Evolutionary conservation across 805 yeast species (phyloP).

Genomic region (Myxozyma udenii): DNA sequence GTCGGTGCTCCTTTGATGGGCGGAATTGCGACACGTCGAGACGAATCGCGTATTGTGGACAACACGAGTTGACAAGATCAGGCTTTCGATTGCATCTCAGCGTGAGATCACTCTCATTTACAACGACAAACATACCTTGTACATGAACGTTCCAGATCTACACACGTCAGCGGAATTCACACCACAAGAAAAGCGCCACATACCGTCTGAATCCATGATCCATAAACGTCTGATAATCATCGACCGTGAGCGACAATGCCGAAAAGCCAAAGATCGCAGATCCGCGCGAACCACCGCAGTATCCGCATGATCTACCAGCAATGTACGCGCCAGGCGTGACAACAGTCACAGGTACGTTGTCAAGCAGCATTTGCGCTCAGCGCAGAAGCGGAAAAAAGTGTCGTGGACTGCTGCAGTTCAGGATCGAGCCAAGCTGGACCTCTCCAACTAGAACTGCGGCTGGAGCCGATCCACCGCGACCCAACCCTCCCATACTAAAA

Average conservation of each 20-base stretch:
- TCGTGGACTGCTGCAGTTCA: no score
- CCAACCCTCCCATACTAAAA: no score
- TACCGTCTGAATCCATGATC: slow-evolving; percentile 56
- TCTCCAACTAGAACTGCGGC: no score
- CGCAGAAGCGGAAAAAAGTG: no score
- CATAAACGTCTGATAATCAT: slow-evolving; percentile 61
- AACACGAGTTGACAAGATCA: slow-evolving; percentile 70
- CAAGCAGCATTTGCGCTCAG: slow-evolving; percentile 12
- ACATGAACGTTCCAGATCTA: slow-evolving; percentile 69
- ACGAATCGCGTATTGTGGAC: slow-evolving; percentile 75
- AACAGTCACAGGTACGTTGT: slow-evolving; percentile 11
- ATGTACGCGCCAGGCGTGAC: slow-evolving; percentile 13
- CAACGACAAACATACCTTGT: slow-evolving; percentile 37
- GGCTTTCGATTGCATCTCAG: slow-evolving; percentile 43
- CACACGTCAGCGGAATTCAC: slow-evolving; percentile 37
- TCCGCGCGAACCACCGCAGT: slow-evolving; percentile 53
- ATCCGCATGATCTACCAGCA: slow-evolving; percentile 57
- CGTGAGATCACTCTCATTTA: not conserved
- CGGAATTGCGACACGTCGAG: slow-evolving; percentile 49
- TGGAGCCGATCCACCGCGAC: no score
- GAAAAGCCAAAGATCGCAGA: slow-evolving; percentile 37
- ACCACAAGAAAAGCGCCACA: not conserved
- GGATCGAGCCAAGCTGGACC: no score
- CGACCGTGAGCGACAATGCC: slow-evolving; percentile 47
- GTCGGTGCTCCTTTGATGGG: slow-evolving; percentile 63